These are phyloP conservation scores for Quercus aquifolioides DNA, from an alignment of 306 rosid species.

Conservation along the genomic window DNA sequence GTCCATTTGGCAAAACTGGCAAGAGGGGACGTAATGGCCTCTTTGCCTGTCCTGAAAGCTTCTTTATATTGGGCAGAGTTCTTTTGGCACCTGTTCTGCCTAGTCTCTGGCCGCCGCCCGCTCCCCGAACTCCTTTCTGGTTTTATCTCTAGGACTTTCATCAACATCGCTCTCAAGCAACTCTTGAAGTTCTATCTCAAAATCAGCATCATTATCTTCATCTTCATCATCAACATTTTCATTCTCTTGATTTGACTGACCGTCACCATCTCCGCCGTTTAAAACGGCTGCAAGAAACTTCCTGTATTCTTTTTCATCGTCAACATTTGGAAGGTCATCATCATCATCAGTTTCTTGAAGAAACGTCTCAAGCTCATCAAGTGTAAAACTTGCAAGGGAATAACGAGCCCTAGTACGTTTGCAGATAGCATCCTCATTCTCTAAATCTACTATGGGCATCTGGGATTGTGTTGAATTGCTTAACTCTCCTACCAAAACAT, in stretches of 20 bases:
- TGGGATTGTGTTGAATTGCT: conserved; percentile 25
- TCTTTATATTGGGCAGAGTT: conserved; percentile 43
- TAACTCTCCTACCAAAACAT: conserved; percentile 33
- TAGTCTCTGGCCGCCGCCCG: conserved; percentile 85
- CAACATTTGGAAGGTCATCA: conserved; percentile 84
- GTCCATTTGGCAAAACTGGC: conserved; percentile 61
- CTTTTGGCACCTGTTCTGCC: conserved; percentile 75
- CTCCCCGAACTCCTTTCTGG: conserved; percentile 42
- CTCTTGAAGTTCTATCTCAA: conserved; percentile 97
- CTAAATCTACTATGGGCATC: conserved; percentile 41
- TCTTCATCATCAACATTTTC: conserved; percentile 77
- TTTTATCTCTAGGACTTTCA: conserved; percentile 39
- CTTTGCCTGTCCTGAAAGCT: conserved; percentile 46
- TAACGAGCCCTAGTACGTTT: conserved; percentile 95
- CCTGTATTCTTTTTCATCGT: conserved; percentile 91
- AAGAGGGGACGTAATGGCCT: conserved; percentile 86
- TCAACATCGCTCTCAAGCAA: conserved; percentile 82
- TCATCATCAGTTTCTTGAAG: conserved; percentile 98
- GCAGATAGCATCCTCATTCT: conserved; percentile 80
- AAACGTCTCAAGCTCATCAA: conserved; percentile 94
- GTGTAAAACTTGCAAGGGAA: conserved; percentile 84
- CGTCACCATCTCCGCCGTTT: conserved; percentile 61
- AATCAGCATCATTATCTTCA: conserved; percentile 96
- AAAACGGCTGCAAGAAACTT: conserved; percentile 87
- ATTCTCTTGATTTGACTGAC: conserved; percentile 50